A percentile compares a stretch with the other conserved stretches of the same genome.
Conservation (phyloP, 225 moss, liverwort and hornwort genomes). For the Pleurozium schreberi region DNA sequence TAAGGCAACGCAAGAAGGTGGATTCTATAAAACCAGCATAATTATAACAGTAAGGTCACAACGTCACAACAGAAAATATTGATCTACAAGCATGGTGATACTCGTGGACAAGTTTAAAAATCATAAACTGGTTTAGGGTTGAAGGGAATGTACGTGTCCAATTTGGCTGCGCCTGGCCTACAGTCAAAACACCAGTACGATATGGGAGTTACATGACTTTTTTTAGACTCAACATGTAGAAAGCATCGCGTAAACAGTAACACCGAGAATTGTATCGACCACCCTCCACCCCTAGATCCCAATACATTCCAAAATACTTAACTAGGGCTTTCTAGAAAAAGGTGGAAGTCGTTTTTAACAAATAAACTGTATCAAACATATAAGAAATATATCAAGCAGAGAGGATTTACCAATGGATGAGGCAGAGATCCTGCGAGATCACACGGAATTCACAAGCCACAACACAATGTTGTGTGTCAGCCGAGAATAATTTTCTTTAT, state of each 20-base stretch:
- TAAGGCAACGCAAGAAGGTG: not conserved
- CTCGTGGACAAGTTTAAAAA: not conserved
- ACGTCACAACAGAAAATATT: not conserved
- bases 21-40: not conserved
- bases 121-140: conserved; percentile 8
- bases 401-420: conserved; percentile 61
- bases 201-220: not conserved
- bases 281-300: not conserved
- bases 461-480: not conserved
- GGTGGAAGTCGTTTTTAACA: not conserved
- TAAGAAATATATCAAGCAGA: not conserved
- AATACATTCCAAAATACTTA: not conserved
- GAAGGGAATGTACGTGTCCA: conserved; percentile 30
- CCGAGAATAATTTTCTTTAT: not conserved
- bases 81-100: not conserved
- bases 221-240: not conserved
- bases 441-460: not conserved
- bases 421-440: conserved; percentile 66
- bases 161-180: conserved; percentile 79
- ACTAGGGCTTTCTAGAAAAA: not conserved
- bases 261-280: not conserved
- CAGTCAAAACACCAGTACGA: not conserved
- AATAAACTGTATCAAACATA: not conserved
- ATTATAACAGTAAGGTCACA: not conserved
- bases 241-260: not conserved